Conservation (phyloP, 257 asterid species). For the Fraxinus americana region DNA sequence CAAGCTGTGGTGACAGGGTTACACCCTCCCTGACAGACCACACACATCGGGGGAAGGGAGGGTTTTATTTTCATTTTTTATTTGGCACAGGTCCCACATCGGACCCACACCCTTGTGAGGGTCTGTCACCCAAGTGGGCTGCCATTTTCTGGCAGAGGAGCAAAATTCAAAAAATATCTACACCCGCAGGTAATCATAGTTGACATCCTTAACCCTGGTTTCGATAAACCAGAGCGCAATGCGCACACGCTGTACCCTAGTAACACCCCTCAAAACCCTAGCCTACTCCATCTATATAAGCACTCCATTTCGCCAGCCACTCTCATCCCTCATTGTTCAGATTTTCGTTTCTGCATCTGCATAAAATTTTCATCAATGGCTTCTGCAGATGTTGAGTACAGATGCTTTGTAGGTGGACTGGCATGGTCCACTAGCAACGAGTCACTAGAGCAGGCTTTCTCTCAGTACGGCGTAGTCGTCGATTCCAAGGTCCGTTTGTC, state of each 20-base stretch:
- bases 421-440: constrained; percentile 87
- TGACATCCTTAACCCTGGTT: neutral
- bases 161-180: neutral
- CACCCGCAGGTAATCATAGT: neutral
- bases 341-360: neutral
- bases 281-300: constrained; percentile 6
- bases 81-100: no score
- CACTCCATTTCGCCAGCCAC: neutral
- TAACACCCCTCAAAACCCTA: neutral
- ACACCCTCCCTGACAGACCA: no score
- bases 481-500: constrained; percentile 91
- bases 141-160: no score
- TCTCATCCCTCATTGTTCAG: neutral
- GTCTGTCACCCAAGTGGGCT: no score
- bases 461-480: constrained; percentile 63
- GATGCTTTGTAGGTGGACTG: constrained; percentile 95
- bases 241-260: neutral
- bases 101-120: no score
- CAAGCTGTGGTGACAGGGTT: no score
- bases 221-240: neutral
- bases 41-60: no score
- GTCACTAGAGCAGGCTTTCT: constrained; percentile 65
- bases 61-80: no score
- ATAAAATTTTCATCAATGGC: constrained; percentile 39
- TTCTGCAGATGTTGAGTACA: constrained; percentile 60